These are phyloP conservation scores for Scheffersomyces lignicola DNA, from an alignment of 1,139 yeast genomes.

Conservation along the genomic window DNA sequence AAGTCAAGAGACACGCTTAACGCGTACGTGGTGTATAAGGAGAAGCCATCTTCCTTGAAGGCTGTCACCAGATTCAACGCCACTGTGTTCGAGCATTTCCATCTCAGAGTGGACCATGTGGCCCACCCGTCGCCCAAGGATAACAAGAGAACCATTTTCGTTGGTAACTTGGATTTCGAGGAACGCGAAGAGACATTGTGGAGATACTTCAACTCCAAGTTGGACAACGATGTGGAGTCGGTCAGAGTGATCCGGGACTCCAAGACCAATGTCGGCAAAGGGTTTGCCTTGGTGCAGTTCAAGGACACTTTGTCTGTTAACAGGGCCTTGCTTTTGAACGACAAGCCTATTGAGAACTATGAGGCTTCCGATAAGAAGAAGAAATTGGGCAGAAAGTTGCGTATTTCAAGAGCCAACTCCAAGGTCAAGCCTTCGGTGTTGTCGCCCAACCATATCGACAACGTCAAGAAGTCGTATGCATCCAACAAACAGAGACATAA, in stretches of 20 bases:
- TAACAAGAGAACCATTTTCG: constrained; percentile 80
- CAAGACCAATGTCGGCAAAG: constrained; percentile 93
- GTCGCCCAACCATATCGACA: constrained; percentile 48
- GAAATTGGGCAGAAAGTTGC: constrained; percentile 57
- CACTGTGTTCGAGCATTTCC: constrained; percentile 64
- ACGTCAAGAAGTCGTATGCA: constrained; percentile 27
- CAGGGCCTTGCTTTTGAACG: constrained; percentile 78
- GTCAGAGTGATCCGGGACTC: constrained; percentile 90
- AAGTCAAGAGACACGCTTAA: constrained; percentile 77
- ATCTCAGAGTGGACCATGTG: constrained; percentile 87
- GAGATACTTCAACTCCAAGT: constrained; percentile 65
- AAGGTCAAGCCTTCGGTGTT: constrained; percentile 47
- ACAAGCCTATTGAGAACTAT: constrained; percentile 52
- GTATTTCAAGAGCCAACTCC: constrained; percentile 76
- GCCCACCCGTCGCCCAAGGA: constrained; percentile 89
- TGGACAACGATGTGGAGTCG: constrained; percentile 75
- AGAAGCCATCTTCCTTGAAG: constrained; percentile 51
- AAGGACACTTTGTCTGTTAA: constrained; percentile 77
- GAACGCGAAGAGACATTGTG: constrained; percentile 88
- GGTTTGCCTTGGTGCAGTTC: constrained; percentile 95
- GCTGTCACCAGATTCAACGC: constrained; percentile 64
- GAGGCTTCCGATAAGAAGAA: constrained; percentile 17
- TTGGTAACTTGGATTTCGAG: constrained; percentile 93
- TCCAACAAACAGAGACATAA: constrained; percentile 19
- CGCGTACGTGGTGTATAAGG: constrained; percentile 79